Base-by-base conservation (phyloP, 768 basidiomycete species). In the Suillus spraguei region DNA sequence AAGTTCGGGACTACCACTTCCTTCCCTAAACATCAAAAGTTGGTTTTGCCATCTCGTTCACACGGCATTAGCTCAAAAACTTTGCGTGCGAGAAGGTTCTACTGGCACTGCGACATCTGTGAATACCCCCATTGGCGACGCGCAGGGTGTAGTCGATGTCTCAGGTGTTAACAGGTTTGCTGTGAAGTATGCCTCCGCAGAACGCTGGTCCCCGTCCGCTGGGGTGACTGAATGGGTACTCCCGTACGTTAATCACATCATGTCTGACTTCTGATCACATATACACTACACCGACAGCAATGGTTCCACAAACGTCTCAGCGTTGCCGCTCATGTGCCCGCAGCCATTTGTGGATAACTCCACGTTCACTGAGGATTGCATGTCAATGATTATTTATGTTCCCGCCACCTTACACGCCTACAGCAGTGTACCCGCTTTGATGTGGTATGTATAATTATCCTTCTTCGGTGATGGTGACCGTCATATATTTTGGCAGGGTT, bases 371-470 rank as follows among this genome's bases (percentile, higher is more conserved):
- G 94, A 95, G 74, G 91, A 95, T 72, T 97, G 94, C 72, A 80
- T 97, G 53, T 93, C 87, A 24, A 86, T 93, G 80, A 77, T 91
- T 32, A 78, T 90, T 36, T 94, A 92, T 70, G 85, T 88, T 3
- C 91, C 91, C 6, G 74, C 78, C 8, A 70, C 78, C 2, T 61
- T 78, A 76, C 47, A 67, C 65, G 67, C 59, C 8, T 61, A 61
- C 67, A 66, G 71, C 63, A 53, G 81, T 70, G 74, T 76, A 0
- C 83, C 88, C 4, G 84, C 84, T 22, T 70, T 93, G 62, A 72
- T 89, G 65, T 89, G 91, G 90, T 87, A 71, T 35, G 82, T 77
- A 3, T 39, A 35, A 9, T 60, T 36, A 58, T 47, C 36, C 35
- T 22, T 44, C 28, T 42, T 39, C 13, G 63, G 24, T 55, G 44